Evolutionary conservation across 192 early-diverging fungal species (phyloP), one percentile per base, ranked within the genome.

Genomic region (Obelidium mucronatum): DNA sequence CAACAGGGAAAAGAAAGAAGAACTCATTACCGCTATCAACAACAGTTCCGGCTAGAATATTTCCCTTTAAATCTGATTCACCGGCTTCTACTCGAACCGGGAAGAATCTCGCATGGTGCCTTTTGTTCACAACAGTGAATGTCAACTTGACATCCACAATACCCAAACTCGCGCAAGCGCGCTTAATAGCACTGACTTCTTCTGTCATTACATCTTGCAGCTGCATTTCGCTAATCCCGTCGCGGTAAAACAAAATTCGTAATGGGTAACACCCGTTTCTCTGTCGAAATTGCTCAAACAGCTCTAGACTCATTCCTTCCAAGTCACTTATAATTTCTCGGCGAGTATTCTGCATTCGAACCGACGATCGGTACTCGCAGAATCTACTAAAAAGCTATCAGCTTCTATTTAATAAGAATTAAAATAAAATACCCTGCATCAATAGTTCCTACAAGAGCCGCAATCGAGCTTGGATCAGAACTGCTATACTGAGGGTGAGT

Each of bases 231-330:
- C 92, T 94, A 22, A 79, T 80, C 13, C 55, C 55, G 77, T 97
- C 94, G 69, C 96, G 92, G 79, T 94, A 97, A 77, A 96, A 93
- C 1, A 97, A 24, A 64, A 97, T 93, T 30, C 92, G 86, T 48
- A 79, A 70, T 0, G 95, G 95, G 63, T 92, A 92, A 39, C 60
- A 78, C 70, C 60, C 88, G 81, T 80, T 93, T 83, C 67, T 26
- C 4, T 6, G 13, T 56, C 83, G 78, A 77, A 85, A 95, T 19
- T 81, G 89, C 54, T 90, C 88, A 69, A 93, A 80, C 30, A 94
- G 77, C 51, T 92, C 89, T 55, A 84, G 83, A 28, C 88, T 83
- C 81, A 94, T 89, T 8, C 75, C 83, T 30, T 83, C 87, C 52
- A 96, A 81, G 76, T 90, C 91, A 19, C 75, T 77, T 55, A 94